Evolutionary conservation across 331 rosid species (phyloP), one percentile per base, ranked within the genome.

Genomic region (Quercus tomentella): DNA sequence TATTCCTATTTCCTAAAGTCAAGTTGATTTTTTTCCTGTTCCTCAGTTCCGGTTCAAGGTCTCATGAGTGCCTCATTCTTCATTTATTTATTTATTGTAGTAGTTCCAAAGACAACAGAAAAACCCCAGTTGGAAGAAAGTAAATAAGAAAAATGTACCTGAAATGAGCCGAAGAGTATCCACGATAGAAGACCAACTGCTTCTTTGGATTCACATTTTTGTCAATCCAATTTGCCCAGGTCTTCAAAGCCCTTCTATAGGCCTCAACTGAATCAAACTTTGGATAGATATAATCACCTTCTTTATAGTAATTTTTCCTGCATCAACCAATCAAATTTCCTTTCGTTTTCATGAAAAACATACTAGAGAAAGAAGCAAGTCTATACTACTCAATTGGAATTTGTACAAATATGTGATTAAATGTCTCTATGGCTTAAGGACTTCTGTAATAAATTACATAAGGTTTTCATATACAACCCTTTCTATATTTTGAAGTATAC

Each of bases 121-220:
- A 49, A 49, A 49, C 54, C 54, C 54, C 5, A 49, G 18, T 49
- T 14, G 54, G 51, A 31, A 31, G 49, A 71, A 16, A 45, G 37
- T 25, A 45, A 28, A 43, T 26, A 74, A 52, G 57, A 65, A 71
- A 74, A 76, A 21, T 35, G 63, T 83, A 96, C 98, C 97, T 88
- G 89, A 96, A 96, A 92, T 96, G 99, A 43, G 98, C 91, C 65
- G 94, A 79, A 54, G 98, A 96, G 86, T 96, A 96, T 56, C 99
- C 99, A 15, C 99, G 94, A 76, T 96, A 93, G 87, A 93, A 89
- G 61, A 96, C 92, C 73, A 86, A 73, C 85, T 92, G 94, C 74
- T 86, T 90, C 75, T 61, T 71, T 37, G 97, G 97, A 80, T 91
- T 84, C 81, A 93, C 84, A 74, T 93, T 91, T 41, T 55, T 23